These are phyloP conservation scores for Aurifilum marmelostoma DNA, from an alignment of 2,329 filamentous ascomycete species.

Conservation along the genomic window DNA sequence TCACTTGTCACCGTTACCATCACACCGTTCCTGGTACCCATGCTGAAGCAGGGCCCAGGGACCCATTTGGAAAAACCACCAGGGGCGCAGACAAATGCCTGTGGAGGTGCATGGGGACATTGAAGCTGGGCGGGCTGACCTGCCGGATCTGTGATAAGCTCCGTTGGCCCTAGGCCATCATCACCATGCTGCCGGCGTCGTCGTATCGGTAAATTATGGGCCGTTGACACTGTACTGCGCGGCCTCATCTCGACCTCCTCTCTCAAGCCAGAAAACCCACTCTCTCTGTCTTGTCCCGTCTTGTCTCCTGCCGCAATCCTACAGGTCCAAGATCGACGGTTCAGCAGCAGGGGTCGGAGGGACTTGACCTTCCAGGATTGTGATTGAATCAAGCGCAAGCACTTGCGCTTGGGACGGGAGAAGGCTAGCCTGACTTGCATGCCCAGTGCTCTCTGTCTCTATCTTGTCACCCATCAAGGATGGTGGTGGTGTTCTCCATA, in stretches of 20 bases:
- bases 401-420: too few relatives aligned
- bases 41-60: background rate
- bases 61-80: too few relatives aligned
- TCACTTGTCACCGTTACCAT: background rate
- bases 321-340: slow-evolving; percentile 9
- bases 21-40: background rate
- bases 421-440: background rate
- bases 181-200: background rate
- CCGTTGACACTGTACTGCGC: background rate
- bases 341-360: background rate
- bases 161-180: background rate
- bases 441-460: background rate
- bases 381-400: too few relatives aligned
- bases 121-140: background rate
- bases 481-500: background rate
- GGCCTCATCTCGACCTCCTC: background rate
- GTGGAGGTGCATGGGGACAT: background rate
- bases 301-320: slow-evolving; percentile 8
- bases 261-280: too few relatives aligned
- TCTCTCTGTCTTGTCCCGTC: too few relatives aligned
- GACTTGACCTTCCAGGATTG: background rate
- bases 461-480: background rate
- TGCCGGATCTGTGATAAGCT: slow-evolving; percentile 7
- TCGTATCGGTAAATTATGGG: background rate
- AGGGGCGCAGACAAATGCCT: too few relatives aligned